Percentiles rank a stretch among this genome's conserved stretches.
Evolutionary conservation across 2,329 filamentous ascomycete genomes (phyloP).

Genomic region (Colletotrichum tropicicola): DNA sequence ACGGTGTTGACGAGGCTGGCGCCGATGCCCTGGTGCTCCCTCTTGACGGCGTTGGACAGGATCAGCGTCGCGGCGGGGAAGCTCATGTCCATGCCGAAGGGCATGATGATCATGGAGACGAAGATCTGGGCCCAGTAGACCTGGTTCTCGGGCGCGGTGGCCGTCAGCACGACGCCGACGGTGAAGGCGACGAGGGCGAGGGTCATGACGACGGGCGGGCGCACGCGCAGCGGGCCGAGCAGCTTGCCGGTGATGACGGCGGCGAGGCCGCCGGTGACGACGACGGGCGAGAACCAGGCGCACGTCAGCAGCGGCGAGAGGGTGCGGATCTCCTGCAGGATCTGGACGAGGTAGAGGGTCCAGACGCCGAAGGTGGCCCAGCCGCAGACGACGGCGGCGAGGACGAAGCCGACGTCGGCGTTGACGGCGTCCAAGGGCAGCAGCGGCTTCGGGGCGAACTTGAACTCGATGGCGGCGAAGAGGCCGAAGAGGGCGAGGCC

Average conservation of each 20-base stretch:
- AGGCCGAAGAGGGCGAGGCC: constrained; percentile 61
- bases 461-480: constrained; percentile 67
- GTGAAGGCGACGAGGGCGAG: constrained; percentile 54
- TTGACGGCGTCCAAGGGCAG: constrained; percentile 63
- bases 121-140: constrained; percentile 74
- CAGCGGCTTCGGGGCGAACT: constrained; percentile 57
- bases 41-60: constrained; percentile 60
- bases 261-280: constrained; percentile 53
- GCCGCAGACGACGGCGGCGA: constrained; percentile 61
- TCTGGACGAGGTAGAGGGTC: constrained; percentile 60
- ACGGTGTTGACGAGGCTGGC: constrained; percentile 69
- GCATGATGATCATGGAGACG: constrained; percentile 64
- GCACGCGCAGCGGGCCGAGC: constrained; percentile 45
- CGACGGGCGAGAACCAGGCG: constrained; percentile 55
- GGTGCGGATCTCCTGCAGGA: constrained; percentile 54
- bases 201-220: constrained; percentile 52
- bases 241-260: constrained; percentile 53
- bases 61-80: constrained; percentile 71
- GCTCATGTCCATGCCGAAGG: constrained; percentile 73
- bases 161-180: constrained; percentile 51
- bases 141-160: constrained; percentile 60
- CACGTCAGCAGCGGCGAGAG: constrained; percentile 52
- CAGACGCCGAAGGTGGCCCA: constrained; percentile 65
- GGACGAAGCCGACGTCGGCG: constrained; percentile 61
- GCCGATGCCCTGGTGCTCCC: constrained; percentile 55